These are phyloP conservation scores for Coemansia javaensis DNA, from an alignment of 192 early-diverging fungal species.

Conservation along the genomic window DNA sequence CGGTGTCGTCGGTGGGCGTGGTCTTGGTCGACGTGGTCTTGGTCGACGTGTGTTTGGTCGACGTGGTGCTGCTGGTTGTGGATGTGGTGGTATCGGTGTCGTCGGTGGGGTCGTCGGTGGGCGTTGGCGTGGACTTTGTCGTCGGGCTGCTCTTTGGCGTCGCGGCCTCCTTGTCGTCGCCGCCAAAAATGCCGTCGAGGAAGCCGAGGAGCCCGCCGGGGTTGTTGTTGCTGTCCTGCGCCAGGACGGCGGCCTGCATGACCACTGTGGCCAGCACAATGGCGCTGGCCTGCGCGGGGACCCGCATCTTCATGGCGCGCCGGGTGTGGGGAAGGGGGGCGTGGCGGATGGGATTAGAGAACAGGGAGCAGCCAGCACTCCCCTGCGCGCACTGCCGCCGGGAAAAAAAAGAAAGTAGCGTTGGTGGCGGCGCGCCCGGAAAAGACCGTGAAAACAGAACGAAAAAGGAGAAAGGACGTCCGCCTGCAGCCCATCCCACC, in stretches of 20 bases:
- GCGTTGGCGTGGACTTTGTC: too few species aligned
- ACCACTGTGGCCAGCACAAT: conserved; percentile 3
- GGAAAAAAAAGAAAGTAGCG: too few species aligned
- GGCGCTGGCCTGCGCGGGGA: conserved; percentile 1
- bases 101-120: not conserved
- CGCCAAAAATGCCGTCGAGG: conserved; percentile 1
- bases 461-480: too few species aligned
- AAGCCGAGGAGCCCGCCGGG: not conserved
- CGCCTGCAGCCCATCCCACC: too few species aligned
- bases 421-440: too few species aligned
- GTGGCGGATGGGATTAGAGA: too few species aligned
- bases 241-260: not conserved
- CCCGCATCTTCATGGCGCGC: conserved; percentile 3
- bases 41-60: not conserved
- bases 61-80: not conserved
- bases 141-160: too few species aligned
- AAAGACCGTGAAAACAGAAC: too few species aligned
- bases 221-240: not conserved
- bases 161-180: not conserved
- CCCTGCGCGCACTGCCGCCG: too few species aligned
- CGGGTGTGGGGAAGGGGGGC: too few species aligned
- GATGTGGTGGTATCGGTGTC: not conserved
- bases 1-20: not conserved
- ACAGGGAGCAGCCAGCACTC: too few species aligned
- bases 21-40: not conserved